Evolutionary conservation across 2,329 filamentous ascomycete genomes (phyloP).

Genomic region (Albophoma yamanashiensis): DNA sequence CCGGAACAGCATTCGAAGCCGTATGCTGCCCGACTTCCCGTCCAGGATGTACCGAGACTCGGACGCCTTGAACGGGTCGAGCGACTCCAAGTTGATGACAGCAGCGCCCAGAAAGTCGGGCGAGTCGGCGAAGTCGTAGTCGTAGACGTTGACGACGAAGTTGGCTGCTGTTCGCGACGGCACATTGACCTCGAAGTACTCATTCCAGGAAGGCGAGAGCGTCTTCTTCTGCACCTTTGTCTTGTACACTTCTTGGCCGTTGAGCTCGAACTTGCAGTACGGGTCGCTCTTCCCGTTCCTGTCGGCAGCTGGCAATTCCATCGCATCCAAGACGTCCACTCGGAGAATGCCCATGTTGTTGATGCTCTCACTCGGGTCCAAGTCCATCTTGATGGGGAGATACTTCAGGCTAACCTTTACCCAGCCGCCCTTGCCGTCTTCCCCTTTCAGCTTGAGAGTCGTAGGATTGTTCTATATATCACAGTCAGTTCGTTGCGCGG

Average conservation of each 20-base stretch:
- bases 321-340: slow-evolving; percentile 82
- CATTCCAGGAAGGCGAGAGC: slow-evolving; percentile 88
- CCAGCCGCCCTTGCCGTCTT: slow-evolving; percentile 64
- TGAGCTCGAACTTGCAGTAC: slow-evolving; percentile 88
- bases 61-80: slow-evolving; percentile 77
- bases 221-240: slow-evolving; percentile 97
- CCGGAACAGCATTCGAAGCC: slow-evolving; percentile 81
- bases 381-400: slow-evolving; percentile 84
- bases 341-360: slow-evolving; percentile 96
- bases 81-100: slow-evolving; percentile 61
- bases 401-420: slow-evolving; percentile 92
- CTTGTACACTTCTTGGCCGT: slow-evolving; percentile 86
- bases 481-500: neutral
- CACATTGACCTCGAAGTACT: slow-evolving; percentile 79
- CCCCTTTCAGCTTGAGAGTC: slow-evolving; percentile 65
- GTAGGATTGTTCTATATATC: slow-evolving; percentile 71
- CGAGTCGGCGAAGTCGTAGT: slow-evolving; percentile 95
- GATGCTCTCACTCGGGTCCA: slow-evolving; percentile 92
- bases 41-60: slow-evolving; percentile 69
- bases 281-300: slow-evolving; percentile 96
- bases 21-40: slow-evolving; percentile 78
- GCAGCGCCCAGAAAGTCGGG: slow-evolving; percentile 80
- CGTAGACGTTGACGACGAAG: slow-evolving; percentile 75
- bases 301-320: slow-evolving; percentile 84
- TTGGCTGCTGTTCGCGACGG: slow-evolving; percentile 77